Evolutionary conservation across 208 protist species (phyloP).

Genomic region (Trypanosoma caninum): DNA sequence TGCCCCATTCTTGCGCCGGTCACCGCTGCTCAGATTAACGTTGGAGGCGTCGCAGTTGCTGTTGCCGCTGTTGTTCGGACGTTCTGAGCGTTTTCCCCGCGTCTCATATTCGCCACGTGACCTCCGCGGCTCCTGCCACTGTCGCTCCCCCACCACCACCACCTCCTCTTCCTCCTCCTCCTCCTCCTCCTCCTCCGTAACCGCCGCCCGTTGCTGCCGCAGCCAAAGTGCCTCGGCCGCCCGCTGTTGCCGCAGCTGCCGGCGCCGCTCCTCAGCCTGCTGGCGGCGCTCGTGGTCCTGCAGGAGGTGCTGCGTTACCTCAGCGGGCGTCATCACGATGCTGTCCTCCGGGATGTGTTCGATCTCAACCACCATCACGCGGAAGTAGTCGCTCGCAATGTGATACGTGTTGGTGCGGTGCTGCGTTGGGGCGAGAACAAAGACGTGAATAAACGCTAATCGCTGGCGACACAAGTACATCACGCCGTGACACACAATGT

Average conservation of each 20-base stretch:
- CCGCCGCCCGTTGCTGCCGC: conserved; percentile 11
- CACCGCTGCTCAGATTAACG: background rate
- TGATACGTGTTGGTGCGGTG: conserved; percentile 77
- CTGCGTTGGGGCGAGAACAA: conserved; percentile 72
- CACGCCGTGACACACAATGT: conserved; percentile 72
- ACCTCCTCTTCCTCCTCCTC: background rate
- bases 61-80: background rate
- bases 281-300: conserved; percentile 41
- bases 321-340: conserved; percentile 54
- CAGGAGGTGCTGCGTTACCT: conserved; percentile 55
- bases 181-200: background rate
- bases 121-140: background rate
- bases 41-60: background rate
- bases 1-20: background rate
- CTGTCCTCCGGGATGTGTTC: conserved; percentile 65
- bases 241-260: conserved; percentile 25
- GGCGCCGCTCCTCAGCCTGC: conserved; percentile 23
- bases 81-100: no score
- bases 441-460: conserved; percentile 67
- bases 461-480: conserved; percentile 58
- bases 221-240: conserved; percentile 21
- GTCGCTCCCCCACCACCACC: background rate
- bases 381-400: conserved; percentile 81
- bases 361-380: conserved; percentile 61
- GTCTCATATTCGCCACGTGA: background rate